Evolutionary conservation across 1,139 yeast species (phyloP).

Genomic region (Wickerhamomyces sp.): DNA sequence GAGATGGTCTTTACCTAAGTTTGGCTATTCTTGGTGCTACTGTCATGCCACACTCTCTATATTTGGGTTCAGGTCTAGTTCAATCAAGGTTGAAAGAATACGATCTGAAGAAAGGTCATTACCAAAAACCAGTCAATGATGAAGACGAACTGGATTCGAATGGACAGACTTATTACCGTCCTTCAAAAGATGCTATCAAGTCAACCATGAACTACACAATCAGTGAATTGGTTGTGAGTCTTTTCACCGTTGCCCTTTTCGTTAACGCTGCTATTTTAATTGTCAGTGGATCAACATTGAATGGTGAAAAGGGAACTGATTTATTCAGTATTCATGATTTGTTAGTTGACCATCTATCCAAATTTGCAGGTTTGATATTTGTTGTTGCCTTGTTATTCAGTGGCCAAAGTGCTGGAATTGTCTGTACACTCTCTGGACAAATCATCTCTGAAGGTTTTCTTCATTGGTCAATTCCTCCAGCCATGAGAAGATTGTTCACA

Average conservation of each 20-base stretch:
- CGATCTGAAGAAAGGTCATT: conserved; percentile 46
- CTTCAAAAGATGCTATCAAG: conserved; percentile 61
- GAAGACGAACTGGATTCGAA: conserved; percentile 24
- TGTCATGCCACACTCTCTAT: conserved; percentile 79
- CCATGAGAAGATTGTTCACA: conserved; percentile 66
- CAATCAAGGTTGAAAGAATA: conserved; percentile 68
- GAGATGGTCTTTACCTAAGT: conserved; percentile 58
- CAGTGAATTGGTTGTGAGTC: conserved; percentile 57
- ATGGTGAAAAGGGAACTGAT: conserved; percentile 59
- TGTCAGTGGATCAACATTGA: conserved; percentile 68
- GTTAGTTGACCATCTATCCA: conserved; percentile 54
- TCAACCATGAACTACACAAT: conserved; percentile 64
- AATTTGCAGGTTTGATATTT: conserved; percentile 67
- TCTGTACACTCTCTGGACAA: conserved; percentile 79
- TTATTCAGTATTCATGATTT: conserved; percentile 67
- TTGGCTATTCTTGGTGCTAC: conserved; percentile 79
- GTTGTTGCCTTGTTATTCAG: conserved; percentile 71
- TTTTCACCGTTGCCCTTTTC: conserved; percentile 67
- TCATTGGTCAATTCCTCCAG: conserved; percentile 66
- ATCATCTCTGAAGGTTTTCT: conserved; percentile 77
- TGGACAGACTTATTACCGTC: conserved; percentile 42
- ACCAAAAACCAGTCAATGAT: conserved; percentile 22
- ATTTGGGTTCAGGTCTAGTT: conserved; percentile 70
- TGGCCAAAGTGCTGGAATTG: conserved; percentile 79
- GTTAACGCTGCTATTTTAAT: conserved; percentile 71